Evolutionary conservation across 2,329 filamentous ascomycete genomes (phyloP).

Genomic region (Fusarium goolgardi): DNA sequence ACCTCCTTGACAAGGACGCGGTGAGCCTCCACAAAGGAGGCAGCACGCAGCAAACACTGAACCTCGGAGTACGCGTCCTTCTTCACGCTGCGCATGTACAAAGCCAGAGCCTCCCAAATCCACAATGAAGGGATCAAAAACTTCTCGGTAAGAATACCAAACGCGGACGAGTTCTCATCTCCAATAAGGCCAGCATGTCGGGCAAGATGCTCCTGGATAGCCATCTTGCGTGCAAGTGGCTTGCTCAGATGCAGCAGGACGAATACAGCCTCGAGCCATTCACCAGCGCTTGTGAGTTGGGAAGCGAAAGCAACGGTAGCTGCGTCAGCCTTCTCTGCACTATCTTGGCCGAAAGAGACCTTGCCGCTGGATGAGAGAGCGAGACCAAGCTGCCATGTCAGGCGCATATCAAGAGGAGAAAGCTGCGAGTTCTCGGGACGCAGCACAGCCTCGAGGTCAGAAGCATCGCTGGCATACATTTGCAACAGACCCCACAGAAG

Average conservation of each 20-base stretch:
- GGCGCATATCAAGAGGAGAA: conserved; percentile 77
- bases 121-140: conserved; percentile 79
- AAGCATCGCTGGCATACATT: conserved; percentile 73
- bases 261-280: conserved; percentile 79
- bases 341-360: conserved; percentile 64
- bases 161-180: conserved; percentile 65
- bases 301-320: conserved; percentile 73
- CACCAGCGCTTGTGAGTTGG: conserved; percentile 70
- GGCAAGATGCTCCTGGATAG: conserved; percentile 78
- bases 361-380: conserved; percentile 66
- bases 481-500: conserved; percentile 89
- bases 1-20: conserved; percentile 83
- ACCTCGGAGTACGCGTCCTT: conserved; percentile 78
- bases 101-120: conserved; percentile 89
- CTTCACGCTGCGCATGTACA: conserved; percentile 79
- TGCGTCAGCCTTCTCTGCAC: conserved; percentile 72
- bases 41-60: conserved; percentile 81
- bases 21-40: conserved; percentile 83
- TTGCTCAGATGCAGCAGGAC: conserved; percentile 81
- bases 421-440: conserved; percentile 81
- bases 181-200: conserved; percentile 77
- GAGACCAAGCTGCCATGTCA: conserved; percentile 87
- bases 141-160: conserved; percentile 69
- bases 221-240: conserved; percentile 69
- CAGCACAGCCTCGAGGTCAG: conserved; percentile 75